Conservation (phyloP, 1,139 yeast genomes). For the Saccharomycopsis hybrid region DNA sequence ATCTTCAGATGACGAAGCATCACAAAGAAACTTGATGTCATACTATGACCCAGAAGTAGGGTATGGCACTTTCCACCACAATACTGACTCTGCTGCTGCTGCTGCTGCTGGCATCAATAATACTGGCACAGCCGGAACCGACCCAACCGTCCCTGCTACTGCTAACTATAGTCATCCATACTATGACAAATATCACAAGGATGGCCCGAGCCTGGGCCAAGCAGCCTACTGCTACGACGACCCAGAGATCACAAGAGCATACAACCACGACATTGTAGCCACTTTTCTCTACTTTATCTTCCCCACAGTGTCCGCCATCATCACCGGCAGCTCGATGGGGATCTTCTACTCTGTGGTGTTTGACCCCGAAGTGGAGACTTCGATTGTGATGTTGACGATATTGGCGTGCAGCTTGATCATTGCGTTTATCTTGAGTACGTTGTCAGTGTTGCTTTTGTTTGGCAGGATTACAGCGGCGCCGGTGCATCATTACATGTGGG, state of each 20-base stretch:
- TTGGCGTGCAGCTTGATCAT: conserved; percentile 9
- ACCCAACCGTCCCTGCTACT: background rate
- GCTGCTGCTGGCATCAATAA: background rate
- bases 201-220: background rate
- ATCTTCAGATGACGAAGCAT: conserved; percentile 12
- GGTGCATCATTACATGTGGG: conserved; percentile 14
- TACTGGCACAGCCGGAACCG: background rate
- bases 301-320: conserved; percentile 9
- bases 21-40: background rate
- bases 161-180: background rate
- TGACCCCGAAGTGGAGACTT: conserved; percentile 11
- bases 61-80: background rate
- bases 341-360: conserved; percentile 14
- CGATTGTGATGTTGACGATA: conserved; percentile 3
- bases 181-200: background rate
- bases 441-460: conserved; percentile 10
- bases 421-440: conserved; percentile 7
- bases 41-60: background rate
- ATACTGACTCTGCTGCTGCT: background rate
- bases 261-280: conserved; percentile 19
- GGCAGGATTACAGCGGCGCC: conserved; percentile 17
- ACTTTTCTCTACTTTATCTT: conserved; percentile 19
- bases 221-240: background rate
- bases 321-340: conserved; percentile 15
- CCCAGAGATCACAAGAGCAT: conserved; percentile 9